Evolutionary conservation across 768 basidiomycete genomes (phyloP), one percentile per base, ranked within the genome.

Genomic region (Chlorophyllum brunneum): DNA sequence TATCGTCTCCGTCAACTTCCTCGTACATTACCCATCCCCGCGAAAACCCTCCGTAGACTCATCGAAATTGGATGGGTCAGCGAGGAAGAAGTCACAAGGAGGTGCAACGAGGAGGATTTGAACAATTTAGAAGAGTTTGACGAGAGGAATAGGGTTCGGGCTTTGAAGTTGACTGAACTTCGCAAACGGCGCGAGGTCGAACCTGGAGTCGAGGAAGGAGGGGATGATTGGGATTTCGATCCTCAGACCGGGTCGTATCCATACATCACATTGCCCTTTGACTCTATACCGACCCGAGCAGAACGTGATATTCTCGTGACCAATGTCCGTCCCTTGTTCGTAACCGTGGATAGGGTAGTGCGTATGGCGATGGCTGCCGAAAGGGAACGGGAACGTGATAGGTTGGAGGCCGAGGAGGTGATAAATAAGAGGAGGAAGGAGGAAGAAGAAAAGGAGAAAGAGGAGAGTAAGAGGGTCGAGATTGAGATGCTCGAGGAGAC

Each of bases 1-100:
- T 74, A 67, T 49, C 67, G 70, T 1, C 64, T 74, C 48, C 34
- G 60, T 2, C 65, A 67, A 26, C 16, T 48, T 1, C 61, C 63
- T 0, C 67, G 71, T 26, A 61, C 51, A 1, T 50, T 60, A 13
- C 66, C 76, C 2, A 63, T 78, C 11, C 37, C 61, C 2, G 76
- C 74, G 6, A 71, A 68, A 41, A 66, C 63, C 2, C 57, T 75
- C 8, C 65, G 71, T 0, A 66, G 74, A 4, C 61, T 78, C 1
- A 51, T 77, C 13, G 63, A 67, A 18, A 54, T 75, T 10, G 64
- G 66, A 6, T 78, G 77, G 75, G 54, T 77, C 2, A 62, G 61
- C 8, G 42, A 56, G 42, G 61, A 58, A 4, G 75, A 78, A 44
- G 60, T 70, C 10, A 41, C 57, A 8, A 60, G 49, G 5, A 59